Conservation (phyloP, 1,139 yeast species). For the Geotrichum aggregatum region DNA sequence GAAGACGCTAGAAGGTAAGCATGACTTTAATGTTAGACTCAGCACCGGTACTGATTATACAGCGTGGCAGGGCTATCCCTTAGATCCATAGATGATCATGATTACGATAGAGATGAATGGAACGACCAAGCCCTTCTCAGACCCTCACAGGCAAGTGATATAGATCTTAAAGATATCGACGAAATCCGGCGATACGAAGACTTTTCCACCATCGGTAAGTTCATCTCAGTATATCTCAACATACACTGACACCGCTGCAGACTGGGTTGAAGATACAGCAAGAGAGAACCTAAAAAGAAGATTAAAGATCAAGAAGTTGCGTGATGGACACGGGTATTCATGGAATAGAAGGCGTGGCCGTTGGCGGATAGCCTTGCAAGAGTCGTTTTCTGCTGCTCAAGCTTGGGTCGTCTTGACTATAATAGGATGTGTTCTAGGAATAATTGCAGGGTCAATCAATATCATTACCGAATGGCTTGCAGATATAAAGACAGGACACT, state of each 20-base stretch:
- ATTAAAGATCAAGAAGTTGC: conserved; percentile 27
- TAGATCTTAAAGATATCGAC: conserved; percentile 25
- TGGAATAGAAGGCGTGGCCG: conserved; percentile 12
- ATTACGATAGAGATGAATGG: conserved; percentile 2
- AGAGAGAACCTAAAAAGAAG: conserved; percentile 48
- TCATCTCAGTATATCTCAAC: not conserved
- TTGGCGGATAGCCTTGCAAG: conserved; percentile 21
- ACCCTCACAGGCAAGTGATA: conserved; percentile 7
- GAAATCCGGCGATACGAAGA: conserved; percentile 38
- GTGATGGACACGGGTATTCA: conserved; percentile 13
- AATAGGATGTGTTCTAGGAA: conserved; percentile 74
- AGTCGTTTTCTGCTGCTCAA: conserved; percentile 46
- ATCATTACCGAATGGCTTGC: conserved; percentile 84
- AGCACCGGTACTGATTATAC: not conserved
- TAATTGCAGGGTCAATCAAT: conserved; percentile 75
- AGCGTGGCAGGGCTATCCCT: conserved; percentile 15
- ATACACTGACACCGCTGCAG: conserved; percentile 47
- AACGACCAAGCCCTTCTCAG: not conserved
- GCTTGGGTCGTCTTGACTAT: conserved; percentile 72
- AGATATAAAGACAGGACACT: conserved; percentile 72
- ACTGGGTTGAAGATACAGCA: conserved; percentile 79
- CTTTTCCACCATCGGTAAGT: conserved; percentile 33
- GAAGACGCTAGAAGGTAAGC: conserved; percentile 4
- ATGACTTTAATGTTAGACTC: not conserved
- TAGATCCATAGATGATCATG: conserved; percentile 14